These are phyloP conservation scores for Triangularia verruculosa DNA, from an alignment of 2,329 filamentous ascomycete species.

Conservation along the genomic window DNA sequence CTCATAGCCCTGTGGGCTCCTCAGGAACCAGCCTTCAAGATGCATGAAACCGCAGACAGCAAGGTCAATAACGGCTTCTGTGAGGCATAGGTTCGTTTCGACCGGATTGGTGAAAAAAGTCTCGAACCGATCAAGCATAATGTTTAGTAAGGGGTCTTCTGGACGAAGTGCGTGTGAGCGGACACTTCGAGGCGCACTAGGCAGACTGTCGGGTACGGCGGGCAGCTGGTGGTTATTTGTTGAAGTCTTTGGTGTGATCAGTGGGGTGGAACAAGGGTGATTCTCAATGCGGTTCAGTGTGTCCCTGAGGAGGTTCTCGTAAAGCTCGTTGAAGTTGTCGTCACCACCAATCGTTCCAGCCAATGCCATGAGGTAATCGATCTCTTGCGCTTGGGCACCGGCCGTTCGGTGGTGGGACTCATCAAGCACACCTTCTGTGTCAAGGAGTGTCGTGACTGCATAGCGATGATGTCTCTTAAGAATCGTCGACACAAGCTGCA, in stretches of 20 bases:
- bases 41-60: slow-evolving; percentile 81
- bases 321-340: slow-evolving; percentile 68
- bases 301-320: slow-evolving; percentile 70
- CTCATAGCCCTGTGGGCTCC: slow-evolving; percentile 62
- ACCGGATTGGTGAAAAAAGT: slow-evolving; percentile 88
- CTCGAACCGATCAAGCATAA: slow-evolving; percentile 67
- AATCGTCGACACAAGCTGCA: slow-evolving; percentile 83
- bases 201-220: slow-evolving; percentile 52
- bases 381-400: slow-evolving; percentile 71
- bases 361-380: slow-evolving; percentile 67
- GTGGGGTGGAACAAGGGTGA: slow-evolving; percentile 67
- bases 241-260: slow-evolving; percentile 61
- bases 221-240: slow-evolving; percentile 56
- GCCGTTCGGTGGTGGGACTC: slow-evolving; percentile 60
- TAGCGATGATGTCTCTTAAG: slow-evolving; percentile 85
- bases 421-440: slow-evolving; percentile 58
- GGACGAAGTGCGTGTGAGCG: slow-evolving; percentile 59
- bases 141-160: slow-evolving; percentile 61
- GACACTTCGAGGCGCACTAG: slow-evolving; percentile 60
- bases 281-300: slow-evolving; percentile 65
- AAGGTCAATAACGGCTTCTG: slow-evolving; percentile 77
- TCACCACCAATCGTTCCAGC: slow-evolving; percentile 67
- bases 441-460: slow-evolving; percentile 72
- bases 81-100: slow-evolving; percentile 85
- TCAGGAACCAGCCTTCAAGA: slow-evolving; percentile 86